These are phyloP conservation scores for Fraxinus sp. DNA, from an alignment of 305 asterid species.

Conservation along the genomic window DNA sequence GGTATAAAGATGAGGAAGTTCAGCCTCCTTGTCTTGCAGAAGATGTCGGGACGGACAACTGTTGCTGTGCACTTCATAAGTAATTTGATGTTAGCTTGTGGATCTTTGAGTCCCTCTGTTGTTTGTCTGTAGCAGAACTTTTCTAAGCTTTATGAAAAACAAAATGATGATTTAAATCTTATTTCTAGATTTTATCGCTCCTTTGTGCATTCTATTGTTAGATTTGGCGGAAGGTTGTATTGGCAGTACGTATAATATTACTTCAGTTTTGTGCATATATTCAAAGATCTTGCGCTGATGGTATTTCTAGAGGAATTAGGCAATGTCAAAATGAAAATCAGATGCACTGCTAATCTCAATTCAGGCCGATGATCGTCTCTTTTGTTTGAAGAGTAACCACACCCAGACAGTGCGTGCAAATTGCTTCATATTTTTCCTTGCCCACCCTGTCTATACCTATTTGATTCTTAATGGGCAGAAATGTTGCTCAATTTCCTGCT, in stretches of 20 bases:
- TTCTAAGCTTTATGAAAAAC: background rate
- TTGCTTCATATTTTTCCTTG: background rate
- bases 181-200: background rate
- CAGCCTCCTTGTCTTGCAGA: slow-evolving; percentile 74
- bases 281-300: background rate
- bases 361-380: background rate
- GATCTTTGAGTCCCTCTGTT: slow-evolving; percentile 15
- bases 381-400: background rate
- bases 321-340: background rate
- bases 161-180: background rate
- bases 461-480: background rate
- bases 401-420: background rate
- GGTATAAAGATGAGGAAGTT: slow-evolving; percentile 54
- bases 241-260: background rate
- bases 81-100: slow-evolving; percentile 28
- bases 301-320: background rate
- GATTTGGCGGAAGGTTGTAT: background rate
- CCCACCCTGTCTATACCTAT: background rate
- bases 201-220: background rate
- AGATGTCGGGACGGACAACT: slow-evolving; percentile 61
- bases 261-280: background rate
- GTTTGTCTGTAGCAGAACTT: slow-evolving; percentile 18
- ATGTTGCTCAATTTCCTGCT: too few species aligned
- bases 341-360: background rate
- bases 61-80: slow-evolving; percentile 66